Conservation (phyloP, 2,329 filamentous ascomycete genomes). For the Talaromyces sp. region DNA sequence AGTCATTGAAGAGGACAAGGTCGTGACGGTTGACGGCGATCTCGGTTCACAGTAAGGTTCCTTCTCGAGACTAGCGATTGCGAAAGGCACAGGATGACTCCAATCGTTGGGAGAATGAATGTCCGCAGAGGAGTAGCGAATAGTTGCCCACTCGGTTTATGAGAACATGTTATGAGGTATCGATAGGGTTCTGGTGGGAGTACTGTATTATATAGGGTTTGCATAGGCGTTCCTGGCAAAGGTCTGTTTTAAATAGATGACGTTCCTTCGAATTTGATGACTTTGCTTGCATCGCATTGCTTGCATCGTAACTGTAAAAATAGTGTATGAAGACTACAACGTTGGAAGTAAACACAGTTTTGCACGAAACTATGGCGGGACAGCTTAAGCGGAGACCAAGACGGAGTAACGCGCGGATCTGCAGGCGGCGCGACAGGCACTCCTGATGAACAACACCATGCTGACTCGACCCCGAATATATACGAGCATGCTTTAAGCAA, state of each 20-base stretch:
- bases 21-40: conserved; percentile 51
- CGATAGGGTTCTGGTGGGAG: neutral
- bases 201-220: conserved; percentile 3
- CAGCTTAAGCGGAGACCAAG: neutral
- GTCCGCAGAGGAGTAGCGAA: neutral
- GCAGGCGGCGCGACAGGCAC: conserved; percentile 6
- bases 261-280: neutral
- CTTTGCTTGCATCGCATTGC: neutral
- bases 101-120: no score
- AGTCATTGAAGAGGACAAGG: conserved; percentile 71
- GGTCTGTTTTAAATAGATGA: neutral
- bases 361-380: neutral
- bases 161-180: neutral
- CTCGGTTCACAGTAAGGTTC: neutral
- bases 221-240: neutral
- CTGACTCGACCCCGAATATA: neutral
- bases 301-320: neutral
- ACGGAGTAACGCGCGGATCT: conserved; percentile 5
- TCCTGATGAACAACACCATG: neutral
- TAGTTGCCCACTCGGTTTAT: neutral
- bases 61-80: neutral
- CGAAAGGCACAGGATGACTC: neutral
- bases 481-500: neutral
- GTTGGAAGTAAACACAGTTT: neutral
- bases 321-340: no score